Conservation (phyloP, 768 basidiomycete species). For the Phlegmacium glaucopus region DNA sequence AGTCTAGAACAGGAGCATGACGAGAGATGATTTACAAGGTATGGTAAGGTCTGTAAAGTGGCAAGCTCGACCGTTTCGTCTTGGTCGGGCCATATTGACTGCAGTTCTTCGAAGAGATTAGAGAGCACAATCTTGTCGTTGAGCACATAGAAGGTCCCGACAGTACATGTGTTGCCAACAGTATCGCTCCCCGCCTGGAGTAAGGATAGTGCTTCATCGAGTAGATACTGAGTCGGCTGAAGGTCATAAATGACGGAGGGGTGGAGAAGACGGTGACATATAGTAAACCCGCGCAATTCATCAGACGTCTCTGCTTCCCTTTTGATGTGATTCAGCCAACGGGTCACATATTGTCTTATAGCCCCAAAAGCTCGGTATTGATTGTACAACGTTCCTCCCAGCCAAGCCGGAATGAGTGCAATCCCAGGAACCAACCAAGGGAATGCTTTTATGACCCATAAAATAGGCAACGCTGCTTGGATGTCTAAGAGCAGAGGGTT, state of each 20-base stretch:
- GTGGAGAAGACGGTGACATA: slow-evolving; percentile 15
- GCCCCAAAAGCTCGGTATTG: slow-evolving; percentile 15
- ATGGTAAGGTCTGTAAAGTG: slow-evolving; percentile 38
- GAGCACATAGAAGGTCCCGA: slow-evolving; percentile 36
- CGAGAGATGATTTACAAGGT: slow-evolving; percentile 29
- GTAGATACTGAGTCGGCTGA: slow-evolving; percentile 4
- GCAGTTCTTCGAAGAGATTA: slow-evolving; percentile 31
- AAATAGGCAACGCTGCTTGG: slow-evolving; percentile 22
- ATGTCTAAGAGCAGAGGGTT: slow-evolving; percentile 31
- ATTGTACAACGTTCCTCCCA: slow-evolving; percentile 7
- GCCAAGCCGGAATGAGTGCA: slow-evolving; percentile 13
- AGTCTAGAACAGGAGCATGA: not conserved
- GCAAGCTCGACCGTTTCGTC: slow-evolving; percentile 21
- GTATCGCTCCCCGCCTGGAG: slow-evolving; percentile 38
- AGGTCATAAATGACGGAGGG: slow-evolving; percentile 2
- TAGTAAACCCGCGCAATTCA: slow-evolving; percentile 5
- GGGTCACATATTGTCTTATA: slow-evolving; percentile 15
- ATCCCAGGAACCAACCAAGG: slow-evolving; percentile 21
- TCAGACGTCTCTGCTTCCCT: slow-evolving; percentile 6
- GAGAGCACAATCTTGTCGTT: slow-evolving; percentile 23
- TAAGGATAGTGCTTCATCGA: slow-evolving; percentile 35
- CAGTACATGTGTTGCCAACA: slow-evolving; percentile 33
- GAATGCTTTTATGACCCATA: slow-evolving; percentile 31
- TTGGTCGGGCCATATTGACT: slow-evolving; percentile 31
- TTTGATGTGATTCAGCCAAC: slow-evolving; percentile 5